Base-by-base conservation (phyloP, 179 eudicot species). In the Drosera spatulata region DNA sequence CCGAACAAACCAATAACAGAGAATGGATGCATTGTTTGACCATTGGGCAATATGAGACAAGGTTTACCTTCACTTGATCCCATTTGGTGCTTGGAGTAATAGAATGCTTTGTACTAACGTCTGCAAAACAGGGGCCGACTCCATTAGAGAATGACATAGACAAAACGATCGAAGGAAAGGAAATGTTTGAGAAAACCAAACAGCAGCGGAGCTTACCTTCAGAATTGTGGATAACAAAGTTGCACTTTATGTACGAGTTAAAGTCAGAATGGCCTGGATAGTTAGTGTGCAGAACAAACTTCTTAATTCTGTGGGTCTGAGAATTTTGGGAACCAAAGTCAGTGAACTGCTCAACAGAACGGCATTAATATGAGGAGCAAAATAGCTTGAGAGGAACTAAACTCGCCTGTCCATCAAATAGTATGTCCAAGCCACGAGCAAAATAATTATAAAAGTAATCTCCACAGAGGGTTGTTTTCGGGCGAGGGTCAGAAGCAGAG, bases 261-360 rank as follows among this genome's bases (percentile, higher is more conserved):
- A 93, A 93, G 80, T 93, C 97, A 1, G 97, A 85, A 73, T 93
- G 99, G 66, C 99, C 99, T 0, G 97, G 99, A 78, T 74, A 89
- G 63, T 93, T 93, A 56, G 99, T 80, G 56, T 89, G 99, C 74
- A 93, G 70, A 37, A 93, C 97, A 73, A 93, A 93, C 76, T 93
- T 93, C 79, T 93, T 93, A 66, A 89, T 74, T 70, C 89, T 93
- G 66, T 89, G 99, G 1, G 90, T 85, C 99, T 89, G 86, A 71
- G 69, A 69, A 69, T 45, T 48, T 53, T 22, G 33, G 33, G 68
- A 40, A 69, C 5, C 53, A 8, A 50, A 50, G 5, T 50, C 12
- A 50, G 53, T 12, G 53, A 50, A 50, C 10, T 50, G n/a, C n/a
- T 5, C 53, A 11, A 4, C n/a, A 11, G 12, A 4, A 50, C 1